A percentile compares a stretch with the other conserved stretches of the same genome.
These are phyloP conservation scores for Scutellaria galericulata DNA, from an alignment of 257 asterid genomes.

Conservation along the genomic window DNA sequence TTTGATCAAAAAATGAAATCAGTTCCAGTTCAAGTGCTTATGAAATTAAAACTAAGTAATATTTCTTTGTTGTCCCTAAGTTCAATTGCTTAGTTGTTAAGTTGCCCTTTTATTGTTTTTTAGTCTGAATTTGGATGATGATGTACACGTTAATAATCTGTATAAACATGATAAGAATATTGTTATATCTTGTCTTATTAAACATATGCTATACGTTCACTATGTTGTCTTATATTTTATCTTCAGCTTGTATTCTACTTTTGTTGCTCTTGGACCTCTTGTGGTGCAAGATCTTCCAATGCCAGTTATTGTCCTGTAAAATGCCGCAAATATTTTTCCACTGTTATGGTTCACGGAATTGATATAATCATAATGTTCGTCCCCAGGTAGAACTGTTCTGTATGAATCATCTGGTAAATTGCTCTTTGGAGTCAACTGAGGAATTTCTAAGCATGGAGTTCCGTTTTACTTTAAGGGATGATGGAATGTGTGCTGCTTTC, in stretches of 20 bases:
- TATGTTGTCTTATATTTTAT: conserved; percentile 9
- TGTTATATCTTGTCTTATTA: background rate
- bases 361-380: no score
- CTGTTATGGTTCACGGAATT: no score
- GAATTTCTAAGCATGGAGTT: no score
- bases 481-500: no score
- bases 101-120: conserved; percentile 17
- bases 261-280: conserved; percentile 13
- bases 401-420: no score
- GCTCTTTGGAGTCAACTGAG: no score
- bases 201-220: background rate
- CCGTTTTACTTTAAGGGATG: no score
- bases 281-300: conserved; percentile 20
- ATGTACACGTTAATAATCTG: conserved; percentile 1
- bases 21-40: conserved; percentile 10
- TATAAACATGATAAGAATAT: conserved; percentile 7
- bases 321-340: no score
- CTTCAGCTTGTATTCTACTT: conserved; percentile 8
- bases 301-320: background rate
- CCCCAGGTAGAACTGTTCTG: no score
- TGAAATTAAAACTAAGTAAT: background rate
- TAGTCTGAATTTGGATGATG: background rate
- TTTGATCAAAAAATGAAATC: conserved; percentile 12
- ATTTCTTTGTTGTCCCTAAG: background rate
- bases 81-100: no score